phyloP scores from a whole-genome alignment of 2,329 filamentous ascomycete genomes.

The Neurospora sp. region DNA sequence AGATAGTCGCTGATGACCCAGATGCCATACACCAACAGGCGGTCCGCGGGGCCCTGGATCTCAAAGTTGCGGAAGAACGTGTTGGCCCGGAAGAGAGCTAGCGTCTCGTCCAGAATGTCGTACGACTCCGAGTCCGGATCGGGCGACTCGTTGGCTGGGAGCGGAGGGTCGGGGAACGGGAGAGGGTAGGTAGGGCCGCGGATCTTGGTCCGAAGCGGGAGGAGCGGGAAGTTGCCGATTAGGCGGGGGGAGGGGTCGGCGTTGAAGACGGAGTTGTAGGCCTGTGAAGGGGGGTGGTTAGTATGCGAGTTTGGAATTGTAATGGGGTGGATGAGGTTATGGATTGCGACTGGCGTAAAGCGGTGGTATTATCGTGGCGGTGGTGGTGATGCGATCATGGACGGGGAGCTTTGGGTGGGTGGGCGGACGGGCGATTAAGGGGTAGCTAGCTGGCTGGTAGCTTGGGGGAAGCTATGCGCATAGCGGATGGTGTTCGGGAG shows the following conservation, averaged over 20 bases:
- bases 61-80: constrained; percentile 99
- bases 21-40: constrained; percentile 93
- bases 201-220: constrained; percentile 88
- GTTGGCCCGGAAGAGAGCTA: constrained; percentile 91
- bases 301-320: constrained; percentile 5
- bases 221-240: constrained; percentile 86
- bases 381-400: not conserved
- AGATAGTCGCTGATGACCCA: constrained; percentile 88
- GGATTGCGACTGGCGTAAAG: not conserved
- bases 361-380: not conserved
- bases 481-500: not conserved
- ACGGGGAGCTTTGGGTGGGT: not conserved
- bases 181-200: constrained; percentile 92
- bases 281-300: constrained; percentile 28
- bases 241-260: constrained; percentile 58
- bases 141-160: constrained; percentile 52
- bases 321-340: not conserved
- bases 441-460: not conserved
- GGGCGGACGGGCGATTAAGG: not conserved
- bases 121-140: constrained; percentile 89
- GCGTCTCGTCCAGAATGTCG: constrained; percentile 90
- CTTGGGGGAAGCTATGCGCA: not conserved
- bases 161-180: constrained; percentile 44
- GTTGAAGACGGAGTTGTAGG: constrained; percentile 97
- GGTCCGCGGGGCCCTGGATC: constrained; percentile 91